Evolutionary conservation across 805 yeast genomes (phyloP).

Genomic region (Yamadazyma olivae): DNA sequence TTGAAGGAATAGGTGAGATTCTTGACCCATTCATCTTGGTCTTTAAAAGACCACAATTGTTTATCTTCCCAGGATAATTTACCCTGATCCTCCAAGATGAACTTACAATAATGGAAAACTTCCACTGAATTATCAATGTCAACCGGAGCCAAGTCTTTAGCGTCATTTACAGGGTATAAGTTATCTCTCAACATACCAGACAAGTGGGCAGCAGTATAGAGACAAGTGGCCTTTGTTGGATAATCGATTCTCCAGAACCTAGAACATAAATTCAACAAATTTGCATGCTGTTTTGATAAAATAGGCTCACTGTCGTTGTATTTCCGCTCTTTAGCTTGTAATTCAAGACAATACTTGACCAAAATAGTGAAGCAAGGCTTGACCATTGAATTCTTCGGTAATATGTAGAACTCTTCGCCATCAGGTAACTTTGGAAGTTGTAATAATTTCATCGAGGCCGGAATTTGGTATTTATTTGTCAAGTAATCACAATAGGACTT

Average conservation of each 20-base stretch:
- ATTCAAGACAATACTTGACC: conserved; percentile 37
- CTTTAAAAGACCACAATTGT: conserved; percentile 33
- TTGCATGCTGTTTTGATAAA: conserved; percentile 39
- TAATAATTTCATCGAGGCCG: conserved; percentile 27
- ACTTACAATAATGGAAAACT: conserved; percentile 27
- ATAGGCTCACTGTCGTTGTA: conserved; percentile 12
- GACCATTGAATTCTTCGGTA: conserved; percentile 32
- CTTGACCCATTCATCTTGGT: conserved; percentile 49
- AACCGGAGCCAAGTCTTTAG: conserved; percentile 28
- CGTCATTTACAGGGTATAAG: conserved; percentile 11
- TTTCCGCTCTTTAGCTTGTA: conserved; percentile 5
- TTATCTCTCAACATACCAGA: conserved; percentile 29
- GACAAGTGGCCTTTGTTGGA: conserved; percentile 46
- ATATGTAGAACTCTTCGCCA: conserved; percentile 35
- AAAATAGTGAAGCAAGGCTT: conserved; percentile 39
- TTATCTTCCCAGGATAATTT: conserved; percentile 29
- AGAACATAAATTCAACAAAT: conserved; percentile 43
- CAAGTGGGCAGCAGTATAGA: conserved; percentile 48
- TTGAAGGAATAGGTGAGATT: conserved; percentile 45
- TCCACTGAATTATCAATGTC: conserved; percentile 22
- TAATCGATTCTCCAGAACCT: conserved; percentile 58
- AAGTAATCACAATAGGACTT: conserved; percentile 19
- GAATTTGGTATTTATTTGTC: conserved; percentile 27
- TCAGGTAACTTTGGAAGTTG: conserved; percentile 29
- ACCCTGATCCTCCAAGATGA: conserved; percentile 28